Base-by-base conservation (phyloP, 2,329 filamentous ascomycete species). In the Aspergillus quadrilineatus region DNA sequence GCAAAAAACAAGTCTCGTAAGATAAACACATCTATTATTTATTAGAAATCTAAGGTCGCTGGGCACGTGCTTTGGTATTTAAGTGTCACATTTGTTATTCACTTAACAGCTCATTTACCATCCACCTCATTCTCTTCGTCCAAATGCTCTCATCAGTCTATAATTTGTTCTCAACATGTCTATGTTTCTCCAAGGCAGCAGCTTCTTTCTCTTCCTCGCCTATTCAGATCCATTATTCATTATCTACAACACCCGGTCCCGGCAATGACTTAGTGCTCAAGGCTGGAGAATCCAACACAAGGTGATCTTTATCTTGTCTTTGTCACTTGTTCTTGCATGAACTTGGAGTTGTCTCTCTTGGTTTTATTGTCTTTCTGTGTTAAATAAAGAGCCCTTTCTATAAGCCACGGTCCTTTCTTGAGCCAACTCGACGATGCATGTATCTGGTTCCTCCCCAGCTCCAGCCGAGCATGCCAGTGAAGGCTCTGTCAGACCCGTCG, bases 361-460 rank as follows among this genome's bases (percentile, higher is more conserved):
- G 28, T 43, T 22, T 34, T 43, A 28, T 50, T 43, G 48, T 43
- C 6, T 29, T 17, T n/a, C 12, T 37, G 46, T 28, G 17, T 49
- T 7, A 48, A 22, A 12, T 30, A 26, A 22, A 26, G 17, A 34
- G 6, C 14, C 17, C 12, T 28, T 17, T 7, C 30, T 14, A 34
- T 37, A 5, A 14, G 9, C n/a, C 45, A 48, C 28, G 12, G 44
- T 17, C 9, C 5, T 22, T 46, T 42, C 36, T 50, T n/a, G 26
- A 42, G 12, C 30, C 30, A 10, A 5, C 30, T 34, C 28, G n/a
- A 29, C 14, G 17, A 55, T 60, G 50, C 41, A 49, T 22, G 30
- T 57, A 22, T 30, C 51, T 39, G 39, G 28, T 2, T 14, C 45
- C n/a, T 54, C 43, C 28, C 41, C 49, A 43, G 15, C 37, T 41